Percentiles rank a stretch among this genome's conserved stretches.
These are phyloP conservation scores for Pythium coloratum DNA, from an alignment of 352 stramenopile species.

Conservation along the genomic window DNA sequence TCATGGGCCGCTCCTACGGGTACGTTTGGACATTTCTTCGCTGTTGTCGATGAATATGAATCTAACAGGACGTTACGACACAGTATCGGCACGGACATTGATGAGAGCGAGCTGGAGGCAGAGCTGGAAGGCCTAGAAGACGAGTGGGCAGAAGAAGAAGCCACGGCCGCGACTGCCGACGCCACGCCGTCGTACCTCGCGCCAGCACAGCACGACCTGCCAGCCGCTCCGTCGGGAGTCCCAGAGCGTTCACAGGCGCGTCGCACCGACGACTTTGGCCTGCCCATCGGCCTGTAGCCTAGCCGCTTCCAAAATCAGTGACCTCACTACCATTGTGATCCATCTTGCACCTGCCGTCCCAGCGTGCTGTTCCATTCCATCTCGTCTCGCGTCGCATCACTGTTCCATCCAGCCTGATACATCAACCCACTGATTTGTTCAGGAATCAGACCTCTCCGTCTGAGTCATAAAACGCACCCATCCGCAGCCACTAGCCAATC, in stretches of 20 bases:
- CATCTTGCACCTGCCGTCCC: not conserved
- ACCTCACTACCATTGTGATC: not conserved
- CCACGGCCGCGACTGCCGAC: constrained; percentile 37
- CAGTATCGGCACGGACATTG: constrained; percentile 92
- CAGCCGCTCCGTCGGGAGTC: constrained; percentile 45
- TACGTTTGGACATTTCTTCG: constrained; percentile 24
- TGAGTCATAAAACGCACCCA: constrained; percentile 26
- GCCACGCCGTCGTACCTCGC: constrained; percentile 67
- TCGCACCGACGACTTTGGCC: constrained; percentile 72
- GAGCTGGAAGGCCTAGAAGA: constrained; percentile 94
- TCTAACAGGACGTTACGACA: not conserved
- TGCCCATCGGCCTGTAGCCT: constrained; percentile 45
- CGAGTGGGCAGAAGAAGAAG: constrained; percentile 88
- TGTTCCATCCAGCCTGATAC: not conserved
- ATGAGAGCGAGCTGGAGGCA: constrained; percentile 94
- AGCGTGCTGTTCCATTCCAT: not conserved
- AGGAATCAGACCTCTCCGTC: constrained; percentile 18
- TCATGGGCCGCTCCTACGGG: constrained; percentile 95
- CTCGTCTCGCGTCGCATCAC: not conserved
- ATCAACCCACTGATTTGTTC: constrained; percentile 19
- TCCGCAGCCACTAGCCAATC: constrained; percentile 25
- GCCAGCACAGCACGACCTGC: constrained; percentile 52
- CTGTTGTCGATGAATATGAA: not conserved
- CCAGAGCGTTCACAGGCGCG: constrained; percentile 37
- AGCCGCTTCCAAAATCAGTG: not conserved